These are phyloP conservation scores for Skeletonema menzelii DNA, from an alignment of 108 stramenopile species.

Conservation along the genomic window DNA sequence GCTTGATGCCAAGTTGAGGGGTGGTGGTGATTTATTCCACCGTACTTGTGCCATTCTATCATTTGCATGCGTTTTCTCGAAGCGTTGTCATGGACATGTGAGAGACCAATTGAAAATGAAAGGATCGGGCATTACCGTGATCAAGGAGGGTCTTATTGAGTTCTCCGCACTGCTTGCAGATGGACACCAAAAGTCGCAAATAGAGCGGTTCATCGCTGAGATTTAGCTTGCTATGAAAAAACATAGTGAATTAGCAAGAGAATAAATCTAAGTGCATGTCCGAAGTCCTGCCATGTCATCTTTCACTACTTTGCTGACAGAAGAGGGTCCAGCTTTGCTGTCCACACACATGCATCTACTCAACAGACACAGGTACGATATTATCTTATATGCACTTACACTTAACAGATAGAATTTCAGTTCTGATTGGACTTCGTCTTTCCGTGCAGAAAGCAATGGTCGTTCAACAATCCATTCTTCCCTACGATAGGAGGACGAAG, in stretches of 20 bases:
- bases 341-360: no score
- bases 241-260: neutral
- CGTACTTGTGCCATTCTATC: slow-evolving; percentile 70
- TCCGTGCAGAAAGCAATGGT: slow-evolving; percentile 68
- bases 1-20: slow-evolving; percentile 70
- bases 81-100: slow-evolving; percentile 70
- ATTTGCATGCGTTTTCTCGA: slow-evolving; percentile 62
- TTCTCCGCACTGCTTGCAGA: slow-evolving; percentile 32
- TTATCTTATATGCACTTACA: neutral
- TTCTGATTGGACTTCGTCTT: slow-evolving; percentile 14
- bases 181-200: slow-evolving; percentile 40
- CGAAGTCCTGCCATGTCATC: no score
- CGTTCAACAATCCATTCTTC: slow-evolving; percentile 77
- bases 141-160: slow-evolving; percentile 39
- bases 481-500: slow-evolving; percentile 82
- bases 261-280: neutral
- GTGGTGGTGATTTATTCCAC: slow-evolving; percentile 80
- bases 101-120: slow-evolving; percentile 57
- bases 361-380: no score
- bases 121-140: slow-evolving; percentile 63
- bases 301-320: no score
- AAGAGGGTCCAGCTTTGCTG: no score
- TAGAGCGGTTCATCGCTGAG: slow-evolving; percentile 38
- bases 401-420: neutral
- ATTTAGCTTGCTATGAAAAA: slow-evolving; percentile 6